Conservation (phyloP, 495 filamentous ascomycete genomes). For the Trichoderma erinaceum region DNA sequence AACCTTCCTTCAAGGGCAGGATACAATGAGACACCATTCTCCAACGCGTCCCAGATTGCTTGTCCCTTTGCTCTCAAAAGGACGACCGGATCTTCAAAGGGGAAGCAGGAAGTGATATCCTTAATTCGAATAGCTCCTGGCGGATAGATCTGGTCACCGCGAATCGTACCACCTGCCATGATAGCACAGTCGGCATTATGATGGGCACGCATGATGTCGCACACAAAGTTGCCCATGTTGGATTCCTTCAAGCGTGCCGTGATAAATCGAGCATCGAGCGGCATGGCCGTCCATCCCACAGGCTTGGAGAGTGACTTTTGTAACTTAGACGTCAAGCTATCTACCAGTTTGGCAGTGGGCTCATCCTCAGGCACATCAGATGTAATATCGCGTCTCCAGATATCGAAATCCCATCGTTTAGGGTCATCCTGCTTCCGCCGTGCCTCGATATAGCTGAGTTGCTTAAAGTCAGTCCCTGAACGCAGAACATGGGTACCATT, state of each 20-base stretch:
- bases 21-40: conserved; percentile 73
- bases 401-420: conserved; percentile 68
- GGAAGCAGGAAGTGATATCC: conserved; percentile 77
- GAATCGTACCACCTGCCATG: conserved; percentile 84
- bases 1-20: conserved; percentile 72
- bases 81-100: conserved; percentile 86
- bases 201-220: conserved; percentile 81
- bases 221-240: conserved; percentile 84
- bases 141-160: conserved; percentile 83
- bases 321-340: conserved; percentile 61
- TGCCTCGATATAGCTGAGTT: conserved; percentile 79
- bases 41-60: conserved; percentile 66
- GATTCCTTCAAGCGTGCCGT: conserved; percentile 72
- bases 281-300: conserved; percentile 70
- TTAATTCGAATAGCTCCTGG: conserved; percentile 68
- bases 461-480: conserved; percentile 84
- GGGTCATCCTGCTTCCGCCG: conserved; percentile 42
- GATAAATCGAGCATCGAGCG: conserved; percentile 78
- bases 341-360: conserved; percentile 50
- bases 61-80: conserved; percentile 62
- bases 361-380: conserved; percentile 57
- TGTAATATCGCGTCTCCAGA: conserved; percentile 65
- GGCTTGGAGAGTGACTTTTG: conserved; percentile 73
- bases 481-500: conserved; percentile 76
- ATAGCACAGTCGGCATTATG: conserved; percentile 73